Base-by-base conservation (phyloP, 2,329 filamentous ascomycete species). In the Curvularia verruculosa region DNA sequence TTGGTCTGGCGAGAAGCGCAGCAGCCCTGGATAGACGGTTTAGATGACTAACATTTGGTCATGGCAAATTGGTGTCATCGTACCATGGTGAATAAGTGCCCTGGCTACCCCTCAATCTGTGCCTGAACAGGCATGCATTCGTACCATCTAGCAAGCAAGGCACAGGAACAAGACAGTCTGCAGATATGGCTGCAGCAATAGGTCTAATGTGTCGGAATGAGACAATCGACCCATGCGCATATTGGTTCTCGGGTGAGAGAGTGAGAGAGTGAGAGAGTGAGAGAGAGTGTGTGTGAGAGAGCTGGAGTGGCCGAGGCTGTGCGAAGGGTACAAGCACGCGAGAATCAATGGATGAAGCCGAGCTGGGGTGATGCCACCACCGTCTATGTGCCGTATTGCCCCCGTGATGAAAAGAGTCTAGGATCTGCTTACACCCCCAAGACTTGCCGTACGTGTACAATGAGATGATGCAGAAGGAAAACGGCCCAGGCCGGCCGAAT, bases 11-110 rank as follows among this genome's bases (percentile, higher is more conserved):
- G 59, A 26, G 67, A 70, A 10, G 54, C 51, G 56, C 66, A 70
- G 59, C 67, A 70, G 31, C 67, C 67, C 67, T 70, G 49, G 23
- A 41, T 24, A 41, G 41, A 52, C 19, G n/a, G n/a, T n/a, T 60
- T 54, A 59, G 60, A 58, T 15, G 9, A 21, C n/a, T n/a, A n/a
- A n/a, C n/a, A n/a, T n/a, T n/a, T n/a, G n/a, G n/a, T n/a, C n/a
- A n/a, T n/a, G n/a, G n/a, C n/a, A n/a, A n/a, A 23, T 5, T 15
- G 39, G n/a, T 37, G 29, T 49, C 23, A 9, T 51, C 62, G 3
- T 63, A 64, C 62, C 62, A 64, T 64, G 48, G 37, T 59, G 54
- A 50, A 39, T 41, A 24, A 19, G 21, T 41, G 21, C 41, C n/a
- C 53, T 37, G 36, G 28, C 28, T 49, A 54, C 55, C 55, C 60